A percentile compares a stretch with the other conserved stretches of the same genome.
These are phyloP conservation scores for Periconia sp. DNA, from an alignment of 2,329 filamentous ascomycete species.

Conservation along the genomic window DNA sequence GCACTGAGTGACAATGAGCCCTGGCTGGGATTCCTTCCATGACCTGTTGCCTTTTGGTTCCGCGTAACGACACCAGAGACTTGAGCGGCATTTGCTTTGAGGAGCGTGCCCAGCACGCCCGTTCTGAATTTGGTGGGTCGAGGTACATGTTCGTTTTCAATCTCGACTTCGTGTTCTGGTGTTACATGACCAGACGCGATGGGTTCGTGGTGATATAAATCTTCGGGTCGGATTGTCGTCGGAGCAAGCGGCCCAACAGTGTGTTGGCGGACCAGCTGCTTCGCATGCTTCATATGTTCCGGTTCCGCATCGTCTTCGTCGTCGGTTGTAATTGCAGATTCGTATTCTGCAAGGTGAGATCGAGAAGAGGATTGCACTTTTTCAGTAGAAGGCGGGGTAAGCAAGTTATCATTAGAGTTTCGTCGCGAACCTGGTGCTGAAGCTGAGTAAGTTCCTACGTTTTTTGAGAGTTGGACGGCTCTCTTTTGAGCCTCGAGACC, in stretches of 20 bases:
- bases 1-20: constrained; percentile 26
- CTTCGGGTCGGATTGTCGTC: constrained; percentile 23
- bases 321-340: constrained; percentile 23
- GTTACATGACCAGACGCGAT: constrained; percentile 52
- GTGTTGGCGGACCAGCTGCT: constrained; percentile 36
- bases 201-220: constrained; percentile 33
- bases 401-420: constrained; percentile 32
- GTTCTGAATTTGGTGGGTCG: constrained; percentile 69
- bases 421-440: constrained; percentile 39
- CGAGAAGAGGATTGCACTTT: not conserved
- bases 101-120: constrained; percentile 70
- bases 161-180: constrained; percentile 50
- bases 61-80: constrained; percentile 6
- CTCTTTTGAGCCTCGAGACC: constrained; percentile 38
- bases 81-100: constrained; percentile 51
- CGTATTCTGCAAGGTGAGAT: constrained; percentile 17
- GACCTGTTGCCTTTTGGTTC: constrained; percentile 14
- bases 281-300: constrained; percentile 46
- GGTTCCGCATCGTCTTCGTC: constrained; percentile 34
- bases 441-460: constrained; percentile 39
- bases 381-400: constrained; percentile 19
- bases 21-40: constrained; percentile 28
- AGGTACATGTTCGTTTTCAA: constrained; percentile 65
- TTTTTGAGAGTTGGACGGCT: constrained; percentile 37
- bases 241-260: constrained; percentile 20